Base-by-base conservation (phyloP, 2,329 filamentous ascomycete genomes). In the Colletotrichum zoysiae region DNA sequence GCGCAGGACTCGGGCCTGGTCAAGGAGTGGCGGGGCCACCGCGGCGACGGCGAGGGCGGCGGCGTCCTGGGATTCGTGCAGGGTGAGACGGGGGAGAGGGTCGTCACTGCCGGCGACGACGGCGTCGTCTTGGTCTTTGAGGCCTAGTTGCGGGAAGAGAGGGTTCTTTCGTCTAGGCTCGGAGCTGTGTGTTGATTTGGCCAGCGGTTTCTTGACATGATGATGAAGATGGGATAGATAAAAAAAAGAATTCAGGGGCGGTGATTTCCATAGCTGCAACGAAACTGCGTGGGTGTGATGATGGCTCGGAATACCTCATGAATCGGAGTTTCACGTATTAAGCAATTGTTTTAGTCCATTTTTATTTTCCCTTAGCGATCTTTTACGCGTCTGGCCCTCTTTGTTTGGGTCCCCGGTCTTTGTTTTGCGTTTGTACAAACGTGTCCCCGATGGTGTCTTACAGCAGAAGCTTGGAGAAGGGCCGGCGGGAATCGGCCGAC, bases 71-170 rank as follows among this genome's bases (percentile, higher is more conserved):
- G 92, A 0, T 99, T 98, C 79, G 95, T 97, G 64, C 95, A 98
- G 82, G 91, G 91, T 8, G 87, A 91, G 79, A 88, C 86, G 4
- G 94, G 94, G 0, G 89, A 91, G 81, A 87, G 91, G 75, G 86
- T 98, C 60, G 88, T 97, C 5, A 98, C 96, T 7, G 96, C 95
- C 2, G 96, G 96, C 33, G 96, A 99, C 83, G 96, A 99, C 79
- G 88, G 89, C 8, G 81, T 93, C 35, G 85, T 89, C 38, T 80
- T 94, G 77, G 88, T 94, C 1, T 94, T 93, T 79, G 89, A 92
- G 79, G 85, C 86, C 53, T 87, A 77, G 30, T 18, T 20, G 14
- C 14, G 38, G 9, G 38, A 5, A 16, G 3, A 14, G 40, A 42
- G 16, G 14, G 14, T 16, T 11, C 12, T 11, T 40, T 9, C 38